These are phyloP conservation scores for Posidonia oceanica DNA, from an alignment of 116 monocot genomes.

Conservation along the genomic window DNA sequence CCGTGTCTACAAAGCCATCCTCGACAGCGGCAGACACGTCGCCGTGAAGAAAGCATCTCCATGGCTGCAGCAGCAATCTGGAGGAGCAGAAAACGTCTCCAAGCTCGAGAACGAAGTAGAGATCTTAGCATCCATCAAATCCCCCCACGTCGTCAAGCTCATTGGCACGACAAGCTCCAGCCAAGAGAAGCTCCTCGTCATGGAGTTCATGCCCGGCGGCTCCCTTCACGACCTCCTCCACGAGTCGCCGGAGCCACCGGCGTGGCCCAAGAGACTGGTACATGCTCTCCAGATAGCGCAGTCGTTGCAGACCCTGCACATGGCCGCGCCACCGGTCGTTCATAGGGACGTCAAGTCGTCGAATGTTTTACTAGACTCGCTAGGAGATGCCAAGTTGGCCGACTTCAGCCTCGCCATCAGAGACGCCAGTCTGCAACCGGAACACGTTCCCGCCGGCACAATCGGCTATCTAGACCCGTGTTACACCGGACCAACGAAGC, in stretches of 20 bases:
- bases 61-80: background rate
- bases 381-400: slow-evolving; percentile 41
- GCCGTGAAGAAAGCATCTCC: slow-evolving; percentile 42
- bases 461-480: slow-evolving; percentile 59
- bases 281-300: slow-evolving; percentile 38
- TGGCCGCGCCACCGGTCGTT: slow-evolving; percentile 30
- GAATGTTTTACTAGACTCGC: slow-evolving; percentile 52
- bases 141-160: slow-evolving; percentile 40
- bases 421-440: slow-evolving; percentile 1
- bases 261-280: slow-evolving; percentile 23
- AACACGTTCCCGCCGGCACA: slow-evolving; percentile 39
- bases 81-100: slow-evolving; percentile 3
- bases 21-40: slow-evolving; percentile 19
- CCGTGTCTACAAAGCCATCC: slow-evolving; percentile 48
- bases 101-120: slow-evolving; percentile 57
- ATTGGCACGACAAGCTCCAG: slow-evolving; percentile 16
- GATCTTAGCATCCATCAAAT: slow-evolving; percentile 27
- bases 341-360: slow-evolving; percentile 81
- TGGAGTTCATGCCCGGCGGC: slow-evolving; percentile 81
- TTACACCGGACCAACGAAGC: slow-evolving; percentile 32
- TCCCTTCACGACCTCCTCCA: slow-evolving; percentile 68
- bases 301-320: slow-evolving; percentile 45
- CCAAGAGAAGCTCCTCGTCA: slow-evolving; percentile 33
- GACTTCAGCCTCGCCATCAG: slow-evolving; percentile 76
- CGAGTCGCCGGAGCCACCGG: slow-evolving; percentile 12